Conservation (phyloP, 768 basidiomycete genomes). For the Mycena epipterygia region DNA sequence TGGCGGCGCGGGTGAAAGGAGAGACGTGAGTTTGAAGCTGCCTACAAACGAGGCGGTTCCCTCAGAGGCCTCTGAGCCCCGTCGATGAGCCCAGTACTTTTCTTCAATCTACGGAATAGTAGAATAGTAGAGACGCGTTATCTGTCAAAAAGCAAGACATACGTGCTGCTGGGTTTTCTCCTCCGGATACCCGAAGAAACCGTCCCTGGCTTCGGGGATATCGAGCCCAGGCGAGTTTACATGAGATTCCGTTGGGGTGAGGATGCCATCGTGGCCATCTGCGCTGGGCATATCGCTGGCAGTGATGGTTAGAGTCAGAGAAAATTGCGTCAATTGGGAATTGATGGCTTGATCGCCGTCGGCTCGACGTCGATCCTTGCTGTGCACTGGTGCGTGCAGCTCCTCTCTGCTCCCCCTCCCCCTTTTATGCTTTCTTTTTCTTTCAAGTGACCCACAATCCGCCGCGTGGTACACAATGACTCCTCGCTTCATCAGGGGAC, state of each 20-base stretch:
- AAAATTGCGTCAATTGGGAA: slow-evolving; percentile 1
- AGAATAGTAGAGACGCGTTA: slow-evolving; percentile 11
- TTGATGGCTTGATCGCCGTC: not conserved
- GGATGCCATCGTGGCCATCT: slow-evolving; percentile 12
- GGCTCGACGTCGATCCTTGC: not conserved
- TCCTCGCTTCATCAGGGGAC: no score
- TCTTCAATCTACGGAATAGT: slow-evolving; percentile 72
- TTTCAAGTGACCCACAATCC: no score
- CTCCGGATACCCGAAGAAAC: slow-evolving; percentile 85
- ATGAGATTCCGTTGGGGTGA: slow-evolving; percentile 3
- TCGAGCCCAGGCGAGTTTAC: slow-evolving; percentile 40
- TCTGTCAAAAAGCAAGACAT: slow-evolving; percentile 43
- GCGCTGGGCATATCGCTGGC: slow-evolving; percentile 10
- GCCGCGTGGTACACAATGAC: no score
- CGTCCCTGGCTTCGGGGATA: slow-evolving; percentile 72
- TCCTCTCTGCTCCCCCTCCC: not conserved
- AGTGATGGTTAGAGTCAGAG: not conserved
- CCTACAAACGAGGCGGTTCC: slow-evolving; percentile 52
- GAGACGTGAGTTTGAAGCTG: slow-evolving; percentile 54
- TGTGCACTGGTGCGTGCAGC: not conserved
- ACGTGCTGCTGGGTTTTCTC: slow-evolving; percentile 85
- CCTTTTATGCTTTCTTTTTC: not conserved
- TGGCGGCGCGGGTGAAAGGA: slow-evolving; percentile 45
- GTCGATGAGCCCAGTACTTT: slow-evolving; percentile 76
- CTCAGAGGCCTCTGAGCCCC: slow-evolving; percentile 68